Conservation (phyloP, 73 alveolate species). For the Paraurostyla sp. region DNA sequence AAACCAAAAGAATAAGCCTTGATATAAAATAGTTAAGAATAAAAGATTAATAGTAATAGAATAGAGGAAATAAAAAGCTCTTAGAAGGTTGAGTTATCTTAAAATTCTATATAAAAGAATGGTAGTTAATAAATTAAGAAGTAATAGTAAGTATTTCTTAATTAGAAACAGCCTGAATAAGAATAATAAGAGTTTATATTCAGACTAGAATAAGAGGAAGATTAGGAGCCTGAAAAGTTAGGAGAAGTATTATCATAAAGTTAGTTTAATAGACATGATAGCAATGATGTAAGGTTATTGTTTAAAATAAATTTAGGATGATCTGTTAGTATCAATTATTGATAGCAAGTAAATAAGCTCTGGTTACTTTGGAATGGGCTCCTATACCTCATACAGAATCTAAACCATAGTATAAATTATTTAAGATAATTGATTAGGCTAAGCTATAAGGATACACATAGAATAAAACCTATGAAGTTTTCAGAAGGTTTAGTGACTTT, state of each 20-base stretch:
- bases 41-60: no score
- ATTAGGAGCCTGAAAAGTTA: no score
- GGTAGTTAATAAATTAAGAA: no score
- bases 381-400: constrained; percentile 13
- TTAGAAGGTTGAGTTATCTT: no score
- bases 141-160: no score
- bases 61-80: no score
- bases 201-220: no score
- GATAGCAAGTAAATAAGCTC: background rate
- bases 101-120: no score
- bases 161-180: no score
- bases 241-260: background rate
- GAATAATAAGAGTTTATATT: no score
- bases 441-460: constrained; percentile 61
- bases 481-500: constrained; percentile 81
- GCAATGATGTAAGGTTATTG: background rate
- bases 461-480: constrained; percentile 8
- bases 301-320: constrained; percentile 13
- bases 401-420: constrained; percentile 3
- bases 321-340: background rate
- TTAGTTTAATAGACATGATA: background rate
- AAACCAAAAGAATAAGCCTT: background rate
- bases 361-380: constrained; percentile 44
- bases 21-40: no score
- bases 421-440: constrained; percentile 11